Conservation (phyloP, 139 green algal species). For the Yamagishiella unicocca region DNA sequence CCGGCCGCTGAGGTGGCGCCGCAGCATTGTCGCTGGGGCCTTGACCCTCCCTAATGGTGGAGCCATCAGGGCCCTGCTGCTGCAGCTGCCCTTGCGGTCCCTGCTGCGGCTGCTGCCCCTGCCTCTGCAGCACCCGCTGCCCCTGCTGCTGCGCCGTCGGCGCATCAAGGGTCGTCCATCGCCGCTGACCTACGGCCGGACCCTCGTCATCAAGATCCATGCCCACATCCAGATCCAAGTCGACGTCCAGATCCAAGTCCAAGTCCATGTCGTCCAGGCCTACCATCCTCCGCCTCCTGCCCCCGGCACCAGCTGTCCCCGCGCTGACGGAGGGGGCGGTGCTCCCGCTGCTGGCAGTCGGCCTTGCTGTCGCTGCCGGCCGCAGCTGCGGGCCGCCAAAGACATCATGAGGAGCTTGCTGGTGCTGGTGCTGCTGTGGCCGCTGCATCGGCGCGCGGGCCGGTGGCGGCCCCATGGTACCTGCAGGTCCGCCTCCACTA, state of each 20-base stretch:
- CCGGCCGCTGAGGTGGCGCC: too few species aligned
- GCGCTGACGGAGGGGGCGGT: not conserved
- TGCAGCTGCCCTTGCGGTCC: not conserved
- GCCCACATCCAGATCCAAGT: not conserved
- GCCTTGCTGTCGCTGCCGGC: not conserved
- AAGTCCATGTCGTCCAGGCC: slow-evolving; percentile 35
- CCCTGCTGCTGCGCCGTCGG: not conserved
- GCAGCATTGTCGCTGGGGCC: too few species aligned
- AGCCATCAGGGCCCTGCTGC: too few species aligned
- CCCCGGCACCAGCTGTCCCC: not conserved
- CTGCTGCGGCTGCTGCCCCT: not conserved
- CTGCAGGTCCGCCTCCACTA: too few species aligned
- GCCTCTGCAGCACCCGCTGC: not conserved
- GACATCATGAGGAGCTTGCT: too few species aligned
- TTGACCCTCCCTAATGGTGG: too few species aligned
- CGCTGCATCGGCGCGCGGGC: not conserved
- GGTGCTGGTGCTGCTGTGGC: not conserved
- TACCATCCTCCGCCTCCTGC: not conserved
- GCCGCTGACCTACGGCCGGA: not conserved
- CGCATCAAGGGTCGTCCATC: too few species aligned
- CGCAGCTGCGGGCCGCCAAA: too few species aligned
- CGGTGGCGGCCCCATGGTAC: not conserved
- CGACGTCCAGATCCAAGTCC: slow-evolving; percentile 24
- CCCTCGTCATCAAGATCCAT: not conserved
- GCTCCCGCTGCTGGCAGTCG: slow-evolving; percentile 1